Evolutionary conservation across 257 asterid species (phyloP).

Genomic region (Scutellaria barbata): DNA sequence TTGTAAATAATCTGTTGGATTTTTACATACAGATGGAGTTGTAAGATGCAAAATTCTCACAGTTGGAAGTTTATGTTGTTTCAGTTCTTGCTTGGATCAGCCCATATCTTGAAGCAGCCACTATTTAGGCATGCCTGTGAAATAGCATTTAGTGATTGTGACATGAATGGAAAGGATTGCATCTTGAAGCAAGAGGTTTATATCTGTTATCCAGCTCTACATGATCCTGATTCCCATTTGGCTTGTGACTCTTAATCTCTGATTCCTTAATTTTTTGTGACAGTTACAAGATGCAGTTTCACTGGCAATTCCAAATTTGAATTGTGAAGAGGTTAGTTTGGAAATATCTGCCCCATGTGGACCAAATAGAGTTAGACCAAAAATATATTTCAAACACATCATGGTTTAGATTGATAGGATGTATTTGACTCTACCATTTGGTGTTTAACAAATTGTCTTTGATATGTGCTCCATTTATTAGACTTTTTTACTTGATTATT

Average conservation of each 20-base stretch:
- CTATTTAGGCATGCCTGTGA: slow-evolving; percentile 71
- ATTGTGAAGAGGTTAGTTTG: slow-evolving; percentile 68
- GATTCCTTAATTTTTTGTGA: slow-evolving; percentile 4
- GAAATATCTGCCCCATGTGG: not conserved
- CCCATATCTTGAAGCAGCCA: slow-evolving; percentile 83
- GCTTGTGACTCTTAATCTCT: slow-evolving; percentile 4
- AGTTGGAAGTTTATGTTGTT: slow-evolving; percentile 35
- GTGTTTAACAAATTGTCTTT: not conserved
- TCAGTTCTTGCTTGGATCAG: slow-evolving; percentile 94
- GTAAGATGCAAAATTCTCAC: slow-evolving; percentile 20
- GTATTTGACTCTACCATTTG: not conserved
- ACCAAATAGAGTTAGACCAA: not conserved
- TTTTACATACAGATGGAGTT: not conserved
- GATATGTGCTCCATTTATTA: not conserved
- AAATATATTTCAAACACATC: not conserved
- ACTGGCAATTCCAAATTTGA: slow-evolving; percentile 58
- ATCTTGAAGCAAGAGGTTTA: slow-evolving; percentile 73
- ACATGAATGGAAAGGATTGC: slow-evolving; percentile 46
- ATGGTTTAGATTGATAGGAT: not conserved
- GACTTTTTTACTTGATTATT: not conserved
- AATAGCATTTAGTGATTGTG: slow-evolving; percentile 70
- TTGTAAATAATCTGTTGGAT: not conserved
- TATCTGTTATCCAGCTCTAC: slow-evolving; percentile 13
- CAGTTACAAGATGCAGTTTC: slow-evolving; percentile 73
- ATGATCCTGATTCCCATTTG: slow-evolving; percentile 16